Conservation (phyloP, 306 rosid species). For the Rosa lucieae region DNA sequence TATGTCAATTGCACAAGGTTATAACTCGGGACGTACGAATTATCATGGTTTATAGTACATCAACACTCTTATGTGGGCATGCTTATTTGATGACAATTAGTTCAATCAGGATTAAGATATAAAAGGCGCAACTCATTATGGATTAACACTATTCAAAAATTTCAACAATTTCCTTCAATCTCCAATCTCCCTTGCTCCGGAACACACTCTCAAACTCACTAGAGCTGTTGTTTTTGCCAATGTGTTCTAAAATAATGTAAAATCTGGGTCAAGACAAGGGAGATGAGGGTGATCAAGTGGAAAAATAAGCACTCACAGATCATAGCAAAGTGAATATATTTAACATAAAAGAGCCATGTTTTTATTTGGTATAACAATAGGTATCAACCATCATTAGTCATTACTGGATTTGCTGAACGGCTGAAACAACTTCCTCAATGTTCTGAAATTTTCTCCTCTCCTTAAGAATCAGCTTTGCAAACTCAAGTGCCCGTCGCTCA, state of each 20-base stretch:
- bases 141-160: neutral
- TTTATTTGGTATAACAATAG: neutral
- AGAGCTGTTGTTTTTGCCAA: neutral
- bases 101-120: neutral
- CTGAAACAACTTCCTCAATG: conserved; percentile 59
- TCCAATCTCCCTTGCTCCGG: neutral
- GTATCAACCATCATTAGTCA: neutral
- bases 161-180: neutral
- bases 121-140: neutral
- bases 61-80: too few relatives aligned
- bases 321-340: neutral
- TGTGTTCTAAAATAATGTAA: neutral
- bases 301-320: neutral
- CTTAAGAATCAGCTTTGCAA: conserved; percentile 73
- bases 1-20: neutral
- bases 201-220: neutral
- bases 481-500: conserved; percentile 62
- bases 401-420: conserved; percentile 45
- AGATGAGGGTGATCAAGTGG: neutral
- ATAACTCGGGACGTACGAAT: too few relatives aligned
- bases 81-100: neutral
- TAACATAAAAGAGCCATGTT: neutral
- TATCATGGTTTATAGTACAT: too few relatives aligned
- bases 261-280: neutral
- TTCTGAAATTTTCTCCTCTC: conserved; percentile 57